phyloP scores from a whole-genome alignment of 371 early-diverging fungal species.

The Entomophthora muscae region DNA sequence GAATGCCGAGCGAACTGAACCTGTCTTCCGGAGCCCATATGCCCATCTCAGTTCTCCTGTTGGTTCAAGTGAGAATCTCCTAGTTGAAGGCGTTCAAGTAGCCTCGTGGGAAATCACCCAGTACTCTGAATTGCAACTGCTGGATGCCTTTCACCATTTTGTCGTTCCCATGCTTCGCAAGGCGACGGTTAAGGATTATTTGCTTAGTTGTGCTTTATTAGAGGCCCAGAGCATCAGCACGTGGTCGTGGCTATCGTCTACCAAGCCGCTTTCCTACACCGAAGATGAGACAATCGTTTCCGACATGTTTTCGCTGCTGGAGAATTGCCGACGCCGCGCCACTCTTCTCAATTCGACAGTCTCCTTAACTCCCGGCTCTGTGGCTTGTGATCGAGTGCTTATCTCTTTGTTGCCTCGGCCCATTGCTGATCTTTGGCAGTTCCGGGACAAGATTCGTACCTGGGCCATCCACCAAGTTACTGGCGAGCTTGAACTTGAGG shows the following conservation, averaged over 20 bases:
- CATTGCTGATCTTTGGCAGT: conserved; percentile 43
- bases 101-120: background rate
- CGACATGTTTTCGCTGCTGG: conserved; percentile 42
- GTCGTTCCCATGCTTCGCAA: conserved; percentile 26
- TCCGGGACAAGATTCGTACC: conserved; percentile 49
- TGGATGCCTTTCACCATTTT: conserved; percentile 15
- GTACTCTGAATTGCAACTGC: conserved; percentile 2
- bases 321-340: conserved; percentile 13
- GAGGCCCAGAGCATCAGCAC: conserved; percentile 46
- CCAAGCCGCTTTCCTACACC: conserved; percentile 18
- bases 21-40: conserved; percentile 1
- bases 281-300: conserved; percentile 41
- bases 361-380: background rate
- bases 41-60: background rate
- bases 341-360: background rate
- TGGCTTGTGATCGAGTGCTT: conserved; percentile 20
- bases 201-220: conserved; percentile 41
- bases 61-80: background rate
- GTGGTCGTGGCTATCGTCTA: conserved; percentile 41
- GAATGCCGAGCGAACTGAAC: background rate
- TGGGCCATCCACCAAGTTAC: conserved; percentile 53
- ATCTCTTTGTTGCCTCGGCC: conserved; percentile 36
- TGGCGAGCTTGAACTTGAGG: conserved; percentile 22
- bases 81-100: background rate
- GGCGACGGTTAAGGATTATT: conserved; percentile 51